These are phyloP conservation scores for Primulina eburnea DNA, from an alignment of 257 asterid genomes.

Conservation along the genomic window DNA sequence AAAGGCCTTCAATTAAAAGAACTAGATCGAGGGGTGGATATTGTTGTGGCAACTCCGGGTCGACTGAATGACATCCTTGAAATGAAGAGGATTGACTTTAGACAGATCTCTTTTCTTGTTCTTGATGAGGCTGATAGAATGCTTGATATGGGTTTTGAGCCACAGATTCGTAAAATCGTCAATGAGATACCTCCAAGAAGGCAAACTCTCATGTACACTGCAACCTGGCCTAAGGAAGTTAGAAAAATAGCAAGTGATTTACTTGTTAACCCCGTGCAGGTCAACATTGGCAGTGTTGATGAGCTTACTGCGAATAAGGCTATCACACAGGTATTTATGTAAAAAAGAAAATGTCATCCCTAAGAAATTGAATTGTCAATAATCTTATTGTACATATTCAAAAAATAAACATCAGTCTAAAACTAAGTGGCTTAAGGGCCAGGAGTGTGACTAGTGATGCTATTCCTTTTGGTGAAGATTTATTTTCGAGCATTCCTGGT, in stretches of 20 bases:
- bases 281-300: slow-evolving; percentile 89
- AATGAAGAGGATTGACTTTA: slow-evolving; percentile 84
- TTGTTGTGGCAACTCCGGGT: slow-evolving; percentile 97
- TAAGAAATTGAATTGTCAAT: slow-evolving; percentile 14
- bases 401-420: not conserved
- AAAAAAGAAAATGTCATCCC: not conserved
- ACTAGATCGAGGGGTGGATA: slow-evolving; percentile 87
- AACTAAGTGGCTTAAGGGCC: not conserved
- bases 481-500: not conserved
- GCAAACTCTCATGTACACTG: slow-evolving; percentile 99
- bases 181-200: slow-evolving; percentile 90
- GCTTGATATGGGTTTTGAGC: slow-evolving; percentile 99
- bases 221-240: slow-evolving; percentile 98
- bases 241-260: slow-evolving; percentile 88
- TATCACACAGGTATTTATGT: slow-evolving; percentile 69
- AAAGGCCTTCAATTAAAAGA: slow-evolving; percentile 86
- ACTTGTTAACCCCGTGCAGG: slow-evolving; percentile 82
- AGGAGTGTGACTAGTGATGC: not conserved
- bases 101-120: slow-evolving; percentile 90
- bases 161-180: slow-evolving; percentile 94
- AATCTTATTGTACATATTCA: not conserved
- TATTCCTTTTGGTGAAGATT: not conserved
- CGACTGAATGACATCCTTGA: slow-evolving; percentile 97
- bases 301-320: slow-evolving; percentile 93
- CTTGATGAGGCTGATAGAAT: slow-evolving; percentile 99